These are phyloP conservation scores for Candida xiaguanensis DNA, from an alignment of 805 yeast species.

Conservation along the genomic window DNA sequence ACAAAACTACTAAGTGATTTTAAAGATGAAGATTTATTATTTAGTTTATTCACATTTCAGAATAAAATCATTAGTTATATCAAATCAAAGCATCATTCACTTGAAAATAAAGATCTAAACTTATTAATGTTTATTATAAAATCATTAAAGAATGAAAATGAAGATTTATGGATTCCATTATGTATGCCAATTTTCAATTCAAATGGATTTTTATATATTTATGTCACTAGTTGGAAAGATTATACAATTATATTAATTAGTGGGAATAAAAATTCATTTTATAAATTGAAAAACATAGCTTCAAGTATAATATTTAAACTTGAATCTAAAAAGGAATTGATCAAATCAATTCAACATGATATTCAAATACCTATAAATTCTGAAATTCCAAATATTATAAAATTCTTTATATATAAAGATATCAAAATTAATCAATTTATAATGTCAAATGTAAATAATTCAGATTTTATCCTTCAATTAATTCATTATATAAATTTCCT, in stretches of 20 bases:
- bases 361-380: constrained; percentile 21
- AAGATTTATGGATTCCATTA: constrained; percentile 90
- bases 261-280: constrained; percentile 77
- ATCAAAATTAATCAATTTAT: constrained; percentile 64
- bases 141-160: constrained; percentile 27
- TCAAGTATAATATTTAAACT: constrained; percentile 42
- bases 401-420: constrained; percentile 80
- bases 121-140: constrained; percentile 68
- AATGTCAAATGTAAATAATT: constrained; percentile 15
- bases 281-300: constrained; percentile 63
- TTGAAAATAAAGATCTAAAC: constrained; percentile 81
- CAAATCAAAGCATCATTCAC: constrained; percentile 68
- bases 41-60: constrained; percentile 67
- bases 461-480: constrained; percentile 23
- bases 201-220: constrained; percentile 82
- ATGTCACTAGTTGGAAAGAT: constrained; percentile 44
- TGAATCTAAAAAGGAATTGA: constrained; percentile 15
- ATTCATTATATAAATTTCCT: constrained; percentile 23
- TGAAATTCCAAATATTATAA: constrained; percentile 38
- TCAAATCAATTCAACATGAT: constrained; percentile 9
- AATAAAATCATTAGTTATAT: constrained; percentile 66
- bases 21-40: constrained; percentile 52
- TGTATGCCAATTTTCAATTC: constrained; percentile 89
- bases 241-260: constrained; percentile 48
- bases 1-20: constrained; percentile 36